Evolutionary conservation across 805 yeast species (phyloP), one percentile per base, ranked within the genome.

Genomic region (Barnettozyma wickerhamii): DNA sequence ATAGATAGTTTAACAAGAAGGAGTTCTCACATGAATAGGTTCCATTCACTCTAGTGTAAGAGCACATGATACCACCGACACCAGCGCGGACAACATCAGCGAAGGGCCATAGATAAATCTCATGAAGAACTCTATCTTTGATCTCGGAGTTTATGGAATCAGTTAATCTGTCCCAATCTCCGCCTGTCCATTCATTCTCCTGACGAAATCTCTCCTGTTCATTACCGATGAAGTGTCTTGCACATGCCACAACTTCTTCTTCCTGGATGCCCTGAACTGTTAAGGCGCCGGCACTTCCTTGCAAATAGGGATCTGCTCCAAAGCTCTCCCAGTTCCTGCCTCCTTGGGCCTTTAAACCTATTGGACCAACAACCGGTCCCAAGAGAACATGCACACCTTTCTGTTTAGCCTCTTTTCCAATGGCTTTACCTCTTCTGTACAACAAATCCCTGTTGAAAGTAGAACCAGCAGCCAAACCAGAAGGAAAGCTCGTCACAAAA

Each of bases 121-220:
- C 85, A 52, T 75, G 84, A 72, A 79, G 68, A 2, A 79, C 72
- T 21, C 79, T 62, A 52, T 77, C 84, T 42, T 77, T 82, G 33
- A 77, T 74, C 43, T 76, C 74, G 9, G 80, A 63, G 45, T 77
- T 70, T 19, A 75, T 63, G 5, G 80, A 65, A 6, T 60, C 58
- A 15, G 63, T 54, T 24, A 75, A 59, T n/a, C 53, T 56, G 38
- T 65, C 68, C 72, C 73, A 73, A 17, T 63, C 62, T 29, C 57
- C 61, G 3, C 71, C 75, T 21, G 68, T 59, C 73, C 77, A 70
- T 46, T 75, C 81, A 24, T 69, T 71, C 20, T 63, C 68, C 50
- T 74, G 79, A 12, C 84, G 67, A 52, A 71, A 75, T 47, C 71
- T 74, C 51, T 79, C 84, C 55, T 79, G 84, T 48, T 79, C 84